A percentile compares a stretch with the other conserved stretches of the same genome.
Evolutionary conservation across 2,329 filamentous ascomycete genomes (phyloP).

Genomic region (Alternaria atra): DNA sequence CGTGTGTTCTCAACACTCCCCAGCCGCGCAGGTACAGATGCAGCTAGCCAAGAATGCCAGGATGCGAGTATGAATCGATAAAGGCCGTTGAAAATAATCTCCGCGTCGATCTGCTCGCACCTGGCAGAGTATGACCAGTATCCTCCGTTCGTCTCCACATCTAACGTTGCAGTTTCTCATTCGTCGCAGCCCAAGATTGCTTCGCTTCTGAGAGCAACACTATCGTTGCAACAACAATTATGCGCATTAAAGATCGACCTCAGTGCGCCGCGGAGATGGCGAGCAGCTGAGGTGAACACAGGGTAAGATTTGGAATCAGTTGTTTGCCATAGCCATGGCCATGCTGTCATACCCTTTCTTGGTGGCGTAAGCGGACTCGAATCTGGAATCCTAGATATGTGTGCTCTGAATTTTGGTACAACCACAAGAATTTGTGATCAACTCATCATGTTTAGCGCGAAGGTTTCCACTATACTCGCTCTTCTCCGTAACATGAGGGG

Average conservation of each 20-base stretch:
- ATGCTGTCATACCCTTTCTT: slow-evolving; percentile 4
- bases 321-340: slow-evolving; percentile 2
- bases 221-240: slow-evolving; percentile 10
- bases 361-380: not conserved
- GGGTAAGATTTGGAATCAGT: not conserved
- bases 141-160: slow-evolving; percentile 8
- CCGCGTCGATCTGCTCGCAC: slow-evolving; percentile 20
- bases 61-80: slow-evolving; percentile 9
- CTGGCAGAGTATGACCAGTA: slow-evolving; percentile 1
- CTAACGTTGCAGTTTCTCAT: slow-evolving; percentile 12
- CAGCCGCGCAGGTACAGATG: slow-evolving; percentile 9
- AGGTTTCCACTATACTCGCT: not conserved
- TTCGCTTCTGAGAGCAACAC: slow-evolving; percentile 1
- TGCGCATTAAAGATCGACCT: slow-evolving; percentile 7
- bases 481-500: slow-evolving; percentile 9
- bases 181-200: slow-evolving; percentile 7
- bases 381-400: not conserved
- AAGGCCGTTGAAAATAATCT: slow-evolving; percentile 20
- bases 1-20: slow-evolving; percentile 1
- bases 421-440: not conserved
- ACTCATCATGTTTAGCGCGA: not conserved
- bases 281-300: slow-evolving; percentile 1
- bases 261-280: not conserved
- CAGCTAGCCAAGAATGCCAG: slow-evolving; percentile 8
- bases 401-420: slow-evolving; percentile 2